Base-by-base conservation (phyloP, 345 rosid species). In the Boechera divaricarpa region DNA sequence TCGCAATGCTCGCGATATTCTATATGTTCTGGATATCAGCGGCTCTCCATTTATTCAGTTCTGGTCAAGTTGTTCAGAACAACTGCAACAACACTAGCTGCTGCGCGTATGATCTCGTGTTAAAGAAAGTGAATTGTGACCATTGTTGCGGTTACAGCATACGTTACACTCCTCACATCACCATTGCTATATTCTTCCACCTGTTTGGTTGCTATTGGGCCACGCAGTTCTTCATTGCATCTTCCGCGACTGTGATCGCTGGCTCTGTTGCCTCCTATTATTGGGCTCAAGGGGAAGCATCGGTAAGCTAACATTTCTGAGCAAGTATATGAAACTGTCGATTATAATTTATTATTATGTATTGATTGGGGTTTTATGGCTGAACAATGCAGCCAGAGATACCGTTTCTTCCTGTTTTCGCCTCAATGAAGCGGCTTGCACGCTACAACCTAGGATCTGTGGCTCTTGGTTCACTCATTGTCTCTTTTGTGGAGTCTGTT, bases 151-250 rank as follows among this genome's bases (percentile, higher is more conserved):
- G 99, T 74, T 92, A 86, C 82, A 85, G 93, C 79, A 80, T 95
- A 79, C 89, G 53, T 79, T 92, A 95, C 80, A 95, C 98, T 75
- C 99, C 99, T 67, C 98, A 95, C 81, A 89, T 95, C 61, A 86
- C 91, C 41, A 59, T 92, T 70, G 90, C 96, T 52, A 88, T 95
- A 78, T 86, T 95, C 74, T 95, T 95, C 85, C 99, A 92, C 80
- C 85, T 95, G 24, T 87, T 92, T 65, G 99, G 99, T n/a, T 83
- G 98, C 72, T 95, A 87, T 63, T 95, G 98, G 99, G 98, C 92
- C 69, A 95, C 99, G 10, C 96, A 95, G 73, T 95, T 91, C 82
- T 83, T 95, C 69, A 81, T 92, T 5, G 94, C 97, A 7, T 81
- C 87, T 82, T 91, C 99, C 2, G 86, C 96, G 8, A 89, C 98